Percentiles rank a stretch among this genome's conserved stretches.
Evolutionary conservation across 176 grass and related monocot species (phyloP).

Genomic region (Raddia guianensis): DNA sequence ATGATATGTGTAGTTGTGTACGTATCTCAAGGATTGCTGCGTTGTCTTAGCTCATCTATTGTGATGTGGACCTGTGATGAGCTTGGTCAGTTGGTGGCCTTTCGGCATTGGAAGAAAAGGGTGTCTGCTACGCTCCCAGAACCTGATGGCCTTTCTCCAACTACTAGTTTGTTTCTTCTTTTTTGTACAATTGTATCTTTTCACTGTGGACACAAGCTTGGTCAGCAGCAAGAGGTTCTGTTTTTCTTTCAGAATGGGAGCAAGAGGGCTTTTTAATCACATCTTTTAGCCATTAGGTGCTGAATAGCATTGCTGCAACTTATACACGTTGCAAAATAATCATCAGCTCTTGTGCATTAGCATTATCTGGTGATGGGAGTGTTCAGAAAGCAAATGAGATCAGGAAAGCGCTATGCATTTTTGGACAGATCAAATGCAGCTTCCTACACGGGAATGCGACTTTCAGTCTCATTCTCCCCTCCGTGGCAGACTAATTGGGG

Average conservation of each 20-base stretch:
- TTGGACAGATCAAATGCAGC: not conserved
- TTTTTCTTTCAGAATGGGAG: not conserved
- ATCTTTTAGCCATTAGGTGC: not conserved
- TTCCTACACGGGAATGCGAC: slow-evolving; percentile 21
- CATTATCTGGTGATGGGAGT: not conserved
- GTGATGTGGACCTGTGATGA: slow-evolving; percentile 3
- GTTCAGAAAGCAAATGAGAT: not conserved
- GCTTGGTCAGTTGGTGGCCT: not conserved
- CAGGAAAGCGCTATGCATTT: not conserved
- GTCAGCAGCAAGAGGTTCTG: too few relatives aligned
- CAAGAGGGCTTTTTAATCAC: not conserved
- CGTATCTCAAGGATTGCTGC: not conserved
- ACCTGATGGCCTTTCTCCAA: slow-evolving; percentile 9
- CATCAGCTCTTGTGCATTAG: not conserved
- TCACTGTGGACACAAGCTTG: not conserved
- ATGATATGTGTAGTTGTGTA: not conserved
- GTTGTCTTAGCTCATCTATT: not conserved
- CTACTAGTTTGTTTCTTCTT: not conserved
- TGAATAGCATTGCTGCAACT: not conserved
- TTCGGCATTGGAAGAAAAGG: too few relatives aligned
- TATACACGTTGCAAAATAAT: not conserved
- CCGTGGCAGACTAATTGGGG: not conserved
- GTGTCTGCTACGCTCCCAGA: too few relatives aligned
- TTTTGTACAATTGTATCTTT: not conserved
- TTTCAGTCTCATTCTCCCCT: not conserved